These are phyloP conservation scores for Hypsizygus marmoreus DNA, from an alignment of 768 basidiomycete genomes.

Conservation along the genomic window DNA sequence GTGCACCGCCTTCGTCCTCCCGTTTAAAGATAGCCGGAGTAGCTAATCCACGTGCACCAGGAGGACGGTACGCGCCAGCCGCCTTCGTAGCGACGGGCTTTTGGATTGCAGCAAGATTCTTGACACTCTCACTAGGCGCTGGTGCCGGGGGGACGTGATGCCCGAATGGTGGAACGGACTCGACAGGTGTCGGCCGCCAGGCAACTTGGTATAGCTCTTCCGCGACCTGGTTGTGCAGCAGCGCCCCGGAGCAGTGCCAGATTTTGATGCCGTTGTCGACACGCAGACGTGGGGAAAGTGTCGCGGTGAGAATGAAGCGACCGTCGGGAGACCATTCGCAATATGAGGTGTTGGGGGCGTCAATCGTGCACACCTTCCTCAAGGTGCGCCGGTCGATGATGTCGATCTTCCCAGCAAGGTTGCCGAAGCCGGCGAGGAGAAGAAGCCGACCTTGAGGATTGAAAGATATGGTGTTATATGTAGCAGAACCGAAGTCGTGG, in stretches of 20 bases:
- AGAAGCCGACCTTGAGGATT: slow-evolving; percentile 92
- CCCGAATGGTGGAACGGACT: slow-evolving; percentile 68
- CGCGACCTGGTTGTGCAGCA: slow-evolving; percentile 79
- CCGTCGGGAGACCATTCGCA: slow-evolving; percentile 98
- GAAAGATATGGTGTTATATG: slow-evolving; percentile 91
- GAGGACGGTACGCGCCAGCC: slow-evolving; percentile 90
- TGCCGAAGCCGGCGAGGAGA: slow-evolving; percentile 93
- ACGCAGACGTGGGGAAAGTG: slow-evolving; percentile 90
- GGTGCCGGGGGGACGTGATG: slow-evolving; percentile 69
- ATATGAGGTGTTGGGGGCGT: slow-evolving; percentile 90
- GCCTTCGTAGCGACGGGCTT: slow-evolving; percentile 65
- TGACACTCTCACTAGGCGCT: slow-evolving; percentile 59
- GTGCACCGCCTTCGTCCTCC: slow-evolving; percentile 83
- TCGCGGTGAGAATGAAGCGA: slow-evolving; percentile 90
- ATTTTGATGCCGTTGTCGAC: slow-evolving; percentile 98
- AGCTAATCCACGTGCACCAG: slow-evolving; percentile 86
- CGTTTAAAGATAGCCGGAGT: slow-evolving; percentile 90
- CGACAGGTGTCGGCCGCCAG: slow-evolving; percentile 78
- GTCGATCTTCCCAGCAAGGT: slow-evolving; percentile 92
- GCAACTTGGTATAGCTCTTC: slow-evolving; percentile 91
- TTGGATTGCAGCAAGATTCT: slow-evolving; percentile 44
- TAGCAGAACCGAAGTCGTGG: slow-evolving; percentile 88
- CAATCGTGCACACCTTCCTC: slow-evolving; percentile 75
- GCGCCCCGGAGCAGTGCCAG: slow-evolving; percentile 87
- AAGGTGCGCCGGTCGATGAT: slow-evolving; percentile 88